Percentiles rank a stretch among this genome's conserved stretches.
phyloP scores from a whole-genome alignment of 176 grass and related monocot genomes.

The Carex pumila region DNA sequence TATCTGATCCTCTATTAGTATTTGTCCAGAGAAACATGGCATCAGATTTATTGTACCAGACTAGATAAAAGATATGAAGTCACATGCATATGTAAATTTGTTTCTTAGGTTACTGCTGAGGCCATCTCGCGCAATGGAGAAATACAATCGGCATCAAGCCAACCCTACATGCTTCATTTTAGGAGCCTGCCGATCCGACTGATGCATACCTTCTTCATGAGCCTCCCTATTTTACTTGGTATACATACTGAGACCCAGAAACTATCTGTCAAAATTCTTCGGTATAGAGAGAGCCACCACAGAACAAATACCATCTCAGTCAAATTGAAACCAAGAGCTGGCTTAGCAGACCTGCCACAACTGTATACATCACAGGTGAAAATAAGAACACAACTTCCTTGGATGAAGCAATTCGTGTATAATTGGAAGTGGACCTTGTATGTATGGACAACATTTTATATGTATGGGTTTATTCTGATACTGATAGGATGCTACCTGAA shows the following conservation, averaged over 20 bases:
- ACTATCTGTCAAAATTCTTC: conserved; percentile 24
- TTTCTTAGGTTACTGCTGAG: conserved; percentile 27
- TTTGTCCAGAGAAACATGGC: neutral
- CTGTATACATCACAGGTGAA: conserved; percentile 26
- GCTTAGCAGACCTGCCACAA: conserved; percentile 31
- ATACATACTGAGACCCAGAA: conserved; percentile 25
- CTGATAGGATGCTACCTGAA: conserved; percentile 27
- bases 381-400: conserved; percentile 30
- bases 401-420: conserved; percentile 26
- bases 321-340: conserved; percentile 34
- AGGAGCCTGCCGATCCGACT: conserved; percentile 30
- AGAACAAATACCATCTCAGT: conserved; percentile 21
- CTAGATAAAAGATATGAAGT: neutral
- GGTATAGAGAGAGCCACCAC: conserved; percentile 13
- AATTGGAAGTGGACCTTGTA: conserved; percentile 37
- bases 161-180: conserved; percentile 31
- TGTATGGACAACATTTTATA: conserved; percentile 31
- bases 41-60: neutral
- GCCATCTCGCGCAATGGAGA: conserved; percentile 20
- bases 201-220: conserved; percentile 27
- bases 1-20: too few relatives aligned
- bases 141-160: conserved; percentile 22
- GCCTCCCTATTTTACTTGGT: conserved; percentile 33
- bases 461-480: conserved; percentile 29
- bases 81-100: neutral